Evolutionary conservation across 2,329 filamentous ascomycete genomes (phyloP).

Genomic region (Fusarium anguioides): DNA sequence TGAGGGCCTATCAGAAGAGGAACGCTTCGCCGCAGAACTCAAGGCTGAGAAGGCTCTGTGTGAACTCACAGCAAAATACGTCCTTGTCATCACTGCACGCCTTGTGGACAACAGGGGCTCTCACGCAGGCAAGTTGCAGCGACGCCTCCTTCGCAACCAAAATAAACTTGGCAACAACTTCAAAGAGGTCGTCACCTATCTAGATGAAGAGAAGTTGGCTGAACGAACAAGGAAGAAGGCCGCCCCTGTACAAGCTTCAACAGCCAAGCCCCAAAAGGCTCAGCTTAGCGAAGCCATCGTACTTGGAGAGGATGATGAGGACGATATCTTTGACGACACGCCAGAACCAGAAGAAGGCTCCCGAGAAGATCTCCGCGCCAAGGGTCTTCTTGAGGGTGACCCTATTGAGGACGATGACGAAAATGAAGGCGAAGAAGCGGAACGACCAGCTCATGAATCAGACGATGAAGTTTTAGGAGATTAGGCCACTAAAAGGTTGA

Average conservation of each 20-base stretch:
- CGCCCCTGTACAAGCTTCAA: conserved; percentile 28
- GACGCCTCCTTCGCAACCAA: conserved; percentile 82
- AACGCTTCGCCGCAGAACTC: conserved; percentile 73
- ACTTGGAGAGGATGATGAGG: conserved; percentile 53
- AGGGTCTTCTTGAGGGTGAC: conserved; percentile 67
- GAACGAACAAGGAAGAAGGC: conserved; percentile 57
- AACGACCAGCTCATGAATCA: conserved; percentile 50
- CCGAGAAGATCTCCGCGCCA: conserved; percentile 65
- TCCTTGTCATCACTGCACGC: conserved; percentile 80
- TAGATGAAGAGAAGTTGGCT: conserved; percentile 75
- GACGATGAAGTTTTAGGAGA: conserved; percentile 61
- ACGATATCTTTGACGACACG: conserved; percentile 60
- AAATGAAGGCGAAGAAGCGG: conserved; percentile 47
- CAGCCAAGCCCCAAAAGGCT: conserved; percentile 50
- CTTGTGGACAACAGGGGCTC: conserved; percentile 75
- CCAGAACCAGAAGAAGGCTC: conserved; percentile 68
- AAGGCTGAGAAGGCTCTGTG: conserved; percentile 88
- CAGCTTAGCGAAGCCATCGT: conserved; percentile 59
- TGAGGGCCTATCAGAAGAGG: conserved; percentile 64
- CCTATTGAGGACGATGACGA: conserved; percentile 52
- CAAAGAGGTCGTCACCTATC: conserved; percentile 82
- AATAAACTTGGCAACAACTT: conserved; percentile 84
- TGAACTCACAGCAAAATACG: conserved; percentile 84
- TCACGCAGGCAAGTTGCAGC: conserved; percentile 71
- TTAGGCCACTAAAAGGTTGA: conserved; percentile 43